Conservation (phyloP, 352 stramenopile species). For the Globisporangium splendens region DNA sequence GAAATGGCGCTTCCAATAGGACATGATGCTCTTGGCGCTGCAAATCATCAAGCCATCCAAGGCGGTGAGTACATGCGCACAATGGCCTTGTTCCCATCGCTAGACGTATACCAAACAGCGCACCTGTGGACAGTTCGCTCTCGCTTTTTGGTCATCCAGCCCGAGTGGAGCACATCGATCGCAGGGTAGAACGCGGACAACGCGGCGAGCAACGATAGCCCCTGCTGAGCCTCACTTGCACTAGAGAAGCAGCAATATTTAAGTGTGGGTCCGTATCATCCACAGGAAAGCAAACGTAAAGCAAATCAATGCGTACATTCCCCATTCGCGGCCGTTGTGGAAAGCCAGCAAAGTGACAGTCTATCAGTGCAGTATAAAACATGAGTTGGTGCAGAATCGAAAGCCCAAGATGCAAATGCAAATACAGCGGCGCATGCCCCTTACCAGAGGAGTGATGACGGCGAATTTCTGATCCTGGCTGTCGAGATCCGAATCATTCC, state of each 20-base stretch:
- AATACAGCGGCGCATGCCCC: conserved; percentile 3
- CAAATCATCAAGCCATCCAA: background rate
- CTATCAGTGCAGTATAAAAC: conserved; percentile 16
- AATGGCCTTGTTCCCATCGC: too few relatives aligned
- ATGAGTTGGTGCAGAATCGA: too few relatives aligned
- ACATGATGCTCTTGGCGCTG: conserved; percentile 73
- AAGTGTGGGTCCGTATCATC: background rate
- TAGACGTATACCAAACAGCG: background rate
- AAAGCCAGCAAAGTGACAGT: conserved; percentile 75
- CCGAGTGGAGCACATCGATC: conserved; percentile 63
- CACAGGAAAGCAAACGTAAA: background rate
- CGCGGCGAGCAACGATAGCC: conserved; percentile 65
- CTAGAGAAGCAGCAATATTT: conserved; percentile 18
- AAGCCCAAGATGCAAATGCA: too few relatives aligned
- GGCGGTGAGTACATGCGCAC: background rate
- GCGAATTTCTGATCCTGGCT: conserved; percentile 75
- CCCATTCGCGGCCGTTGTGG: conserved; percentile 68
- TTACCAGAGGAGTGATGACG: conserved; percentile 63
- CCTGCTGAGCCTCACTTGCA: conserved; percentile 71
- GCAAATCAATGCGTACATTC: conserved; percentile 23
- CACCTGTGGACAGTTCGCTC: conserved; percentile 65
- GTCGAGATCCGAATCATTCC: conserved; percentile 44
- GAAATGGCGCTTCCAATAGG: conserved; percentile 82
- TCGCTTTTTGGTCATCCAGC: conserved; percentile 72
- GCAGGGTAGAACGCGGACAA: conserved; percentile 76